Evolutionary conservation across 257 asterid genomes (phyloP), one percentile per base, ranked within the genome.

Genomic region (Przewalskia tangutica): DNA sequence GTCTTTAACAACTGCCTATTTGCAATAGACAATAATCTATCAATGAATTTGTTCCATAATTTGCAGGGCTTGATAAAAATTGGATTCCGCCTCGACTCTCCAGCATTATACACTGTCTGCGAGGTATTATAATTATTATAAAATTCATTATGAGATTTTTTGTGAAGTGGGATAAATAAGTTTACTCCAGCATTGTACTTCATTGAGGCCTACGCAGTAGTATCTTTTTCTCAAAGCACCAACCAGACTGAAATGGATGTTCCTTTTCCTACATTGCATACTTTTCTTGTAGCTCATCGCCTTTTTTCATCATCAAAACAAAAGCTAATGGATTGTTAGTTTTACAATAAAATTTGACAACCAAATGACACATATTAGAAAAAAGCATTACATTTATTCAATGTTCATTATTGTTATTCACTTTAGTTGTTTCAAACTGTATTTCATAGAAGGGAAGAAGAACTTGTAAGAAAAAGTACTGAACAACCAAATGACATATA

Each of bases 31-130:
- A 27, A 55, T 48, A 4, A 4, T 67, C 63, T 71, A 42, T 65
- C 44, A 34, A 14, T 64, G 63, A 68, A 53, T 71, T 48, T 81
- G 23, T 77, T 73, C 62, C 42, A 77, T 46, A 81, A 81, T 82
- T 77, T 83, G 62, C 82, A 93, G 97, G 97, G 93, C 44, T 86
- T 93, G 92, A 90, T 85, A 85, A 93, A 90, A 85, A 83, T 90
- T 81, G 97, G 95, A 54, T 89, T 89, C 77, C 83, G 90, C 82
- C 93, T 93, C 0, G 97, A 93, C 89, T 89, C 97, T 48, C 97
- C 97, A 8, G 94, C 97, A 82, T 89, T 93, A 63, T 93, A 93
- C 81, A 91, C 95, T 20, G 97, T 85, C 71, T 93, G 97, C 85
- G 97, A 93, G 97, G 97, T 93, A 88, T 86, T 78, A 11, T 71